Evolutionary conservation across 2,329 filamentous ascomycete genomes (phyloP).

Genomic region (Aspergillus neotritici): DNA sequence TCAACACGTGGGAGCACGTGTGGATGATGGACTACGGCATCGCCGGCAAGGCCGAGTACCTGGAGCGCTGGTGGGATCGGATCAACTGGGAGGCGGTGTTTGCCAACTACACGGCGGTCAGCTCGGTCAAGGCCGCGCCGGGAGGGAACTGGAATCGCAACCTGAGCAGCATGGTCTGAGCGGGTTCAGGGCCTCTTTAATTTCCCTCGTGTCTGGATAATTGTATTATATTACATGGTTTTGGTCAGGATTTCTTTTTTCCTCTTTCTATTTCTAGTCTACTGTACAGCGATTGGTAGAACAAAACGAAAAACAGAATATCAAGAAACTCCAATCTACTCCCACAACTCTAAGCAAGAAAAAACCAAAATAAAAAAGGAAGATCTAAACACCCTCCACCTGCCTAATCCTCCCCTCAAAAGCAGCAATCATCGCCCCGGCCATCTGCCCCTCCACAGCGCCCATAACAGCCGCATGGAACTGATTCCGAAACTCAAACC

Average conservation of each 20-base stretch:
- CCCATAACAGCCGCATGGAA: constrained; percentile 76
- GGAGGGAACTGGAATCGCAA: constrained; percentile 17
- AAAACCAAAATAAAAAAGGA: constrained; percentile 17
- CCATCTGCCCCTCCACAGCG: constrained; percentile 76
- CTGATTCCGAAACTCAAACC: constrained; percentile 84
- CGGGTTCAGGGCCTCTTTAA: neutral
- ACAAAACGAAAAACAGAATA: constrained; percentile 4
- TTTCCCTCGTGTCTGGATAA: constrained; percentile 16
- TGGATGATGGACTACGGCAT: constrained; percentile 79
- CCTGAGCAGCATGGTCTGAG: constrained; percentile 21
- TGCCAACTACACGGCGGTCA: constrained; percentile 36
- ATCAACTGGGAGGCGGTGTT: constrained; percentile 80
- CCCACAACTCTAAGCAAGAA: constrained; percentile 16
- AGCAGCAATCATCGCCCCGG: constrained; percentile 82
- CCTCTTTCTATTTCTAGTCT: constrained; percentile 9
- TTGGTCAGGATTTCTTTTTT: constrained; percentile 9
- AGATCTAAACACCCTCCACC: constrained; percentile 17
- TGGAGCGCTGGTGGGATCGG: constrained; percentile 77
- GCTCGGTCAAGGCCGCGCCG: constrained; percentile 20
- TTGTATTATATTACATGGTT: constrained; percentile 24
- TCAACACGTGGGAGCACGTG: constrained; percentile 95
- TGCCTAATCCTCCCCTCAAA: constrained; percentile 76
- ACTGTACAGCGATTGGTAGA: constrained; percentile 19
- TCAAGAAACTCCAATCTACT: neutral
- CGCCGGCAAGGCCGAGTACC: constrained; percentile 67